Conservation (phyloP, 768 basidiomycete species). For the Imleria badia region DNA sequence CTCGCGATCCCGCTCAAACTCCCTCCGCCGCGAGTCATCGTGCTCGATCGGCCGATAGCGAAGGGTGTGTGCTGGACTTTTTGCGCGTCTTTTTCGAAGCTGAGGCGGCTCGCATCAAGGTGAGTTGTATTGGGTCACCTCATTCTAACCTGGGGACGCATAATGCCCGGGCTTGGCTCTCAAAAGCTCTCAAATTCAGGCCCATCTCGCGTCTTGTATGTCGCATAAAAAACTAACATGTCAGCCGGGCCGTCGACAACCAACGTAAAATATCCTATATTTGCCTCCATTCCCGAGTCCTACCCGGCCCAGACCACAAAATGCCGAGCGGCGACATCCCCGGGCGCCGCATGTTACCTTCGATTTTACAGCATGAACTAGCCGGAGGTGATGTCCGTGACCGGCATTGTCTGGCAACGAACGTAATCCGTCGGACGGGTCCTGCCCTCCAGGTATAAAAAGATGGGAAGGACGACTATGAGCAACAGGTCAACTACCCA, state of each 20-base stretch:
- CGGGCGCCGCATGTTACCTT: background rate
- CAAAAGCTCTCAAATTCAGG: background rate
- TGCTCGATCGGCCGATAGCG: no score
- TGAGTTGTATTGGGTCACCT: no score
- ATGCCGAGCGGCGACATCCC: background rate
- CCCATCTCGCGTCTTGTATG: background rate
- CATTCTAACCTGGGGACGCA: no score
- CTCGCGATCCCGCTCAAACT: no score
- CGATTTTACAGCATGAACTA: constrained; percentile 2
- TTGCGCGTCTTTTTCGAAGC: no score
- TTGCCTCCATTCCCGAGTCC: background rate
- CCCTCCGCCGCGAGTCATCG: no score
- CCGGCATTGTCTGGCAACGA: background rate
- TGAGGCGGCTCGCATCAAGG: no score
- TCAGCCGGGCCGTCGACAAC: background rate
- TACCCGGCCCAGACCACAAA: background rate
- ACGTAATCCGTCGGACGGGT: constrained; percentile 8
- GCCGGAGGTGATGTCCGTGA: background rate
- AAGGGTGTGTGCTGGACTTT: no score
- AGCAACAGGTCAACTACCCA: background rate
- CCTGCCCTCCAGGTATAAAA: constrained; percentile 14
- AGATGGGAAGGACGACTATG: background rate
- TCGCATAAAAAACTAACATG: no score
- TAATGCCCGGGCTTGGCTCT: no score
- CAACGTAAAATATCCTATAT: background rate